Evolutionary conservation across 1,139 yeast species (phyloP).

Genomic region (Sugiyamaella pinicola): DNA sequence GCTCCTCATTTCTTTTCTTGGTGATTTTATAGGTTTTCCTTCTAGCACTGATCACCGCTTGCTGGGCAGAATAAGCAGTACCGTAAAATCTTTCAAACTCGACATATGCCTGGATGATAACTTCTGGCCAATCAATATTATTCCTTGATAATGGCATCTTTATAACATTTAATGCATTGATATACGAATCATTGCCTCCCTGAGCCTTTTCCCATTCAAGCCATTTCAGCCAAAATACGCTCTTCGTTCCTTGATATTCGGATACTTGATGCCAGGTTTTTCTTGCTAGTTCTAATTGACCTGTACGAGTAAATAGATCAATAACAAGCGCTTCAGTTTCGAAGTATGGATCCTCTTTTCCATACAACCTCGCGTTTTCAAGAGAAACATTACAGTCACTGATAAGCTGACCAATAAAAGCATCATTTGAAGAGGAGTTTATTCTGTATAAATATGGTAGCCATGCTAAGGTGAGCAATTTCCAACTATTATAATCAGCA

Average conservation of each 20-base stretch:
- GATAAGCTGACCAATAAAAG: conserved; percentile 4
- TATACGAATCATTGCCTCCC: conserved; percentile 30
- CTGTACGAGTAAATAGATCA: conserved; percentile 10
- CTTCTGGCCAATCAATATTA: conserved; percentile 55
- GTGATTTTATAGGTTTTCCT: conserved; percentile 19
- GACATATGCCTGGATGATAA: conserved; percentile 52
- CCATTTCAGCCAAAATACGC: conserved; percentile 55
- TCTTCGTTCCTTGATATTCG: conserved; percentile 41
- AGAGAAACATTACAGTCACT: conserved; percentile 6
- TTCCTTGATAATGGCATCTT: conserved; percentile 43
- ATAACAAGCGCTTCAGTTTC: conserved; percentile 25
- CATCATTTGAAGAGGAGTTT: background rate
- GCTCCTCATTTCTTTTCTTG: conserved; percentile 8
- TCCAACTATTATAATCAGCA: conserved; percentile 19
- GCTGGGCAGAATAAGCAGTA: conserved; percentile 34
- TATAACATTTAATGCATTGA: conserved; percentile 39
- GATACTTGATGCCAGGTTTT: conserved; percentile 41
- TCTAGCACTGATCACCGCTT: conserved; percentile 31
- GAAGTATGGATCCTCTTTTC: conserved; percentile 24
- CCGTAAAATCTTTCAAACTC: conserved; percentile 49
- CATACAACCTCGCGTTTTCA: conserved; percentile 2
- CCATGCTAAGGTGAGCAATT: conserved; percentile 5
- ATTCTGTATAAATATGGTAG: conserved; percentile 15
- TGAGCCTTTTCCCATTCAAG: conserved; percentile 46
- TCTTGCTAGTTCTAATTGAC: conserved; percentile 36